A percentile compares a stretch with the other conserved stretches of the same genome.
These are phyloP conservation scores for Priceomyces melissophilus DNA, from an alignment of 805 yeast species.

Conservation along the genomic window DNA sequence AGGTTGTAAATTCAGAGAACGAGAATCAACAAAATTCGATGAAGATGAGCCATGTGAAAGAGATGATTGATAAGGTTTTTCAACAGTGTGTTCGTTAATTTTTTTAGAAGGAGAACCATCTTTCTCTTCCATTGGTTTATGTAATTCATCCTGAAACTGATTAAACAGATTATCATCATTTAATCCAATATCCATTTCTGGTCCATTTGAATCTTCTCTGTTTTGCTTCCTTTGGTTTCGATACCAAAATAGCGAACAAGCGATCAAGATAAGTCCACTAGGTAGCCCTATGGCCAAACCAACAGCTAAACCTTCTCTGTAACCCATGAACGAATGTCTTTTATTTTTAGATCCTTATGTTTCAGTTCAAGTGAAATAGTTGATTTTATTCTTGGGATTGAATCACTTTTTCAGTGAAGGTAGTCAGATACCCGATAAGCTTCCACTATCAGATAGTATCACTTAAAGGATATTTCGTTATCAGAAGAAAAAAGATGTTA, in stretches of 20 bases:
- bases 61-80: constrained; percentile 8
- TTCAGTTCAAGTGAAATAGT: no score
- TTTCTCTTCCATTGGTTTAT: constrained; percentile 18
- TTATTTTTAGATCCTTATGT: background rate
- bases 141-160: constrained; percentile 36
- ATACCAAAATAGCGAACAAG: constrained; percentile 22
- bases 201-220: constrained; percentile 27
- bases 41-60: constrained; percentile 9
- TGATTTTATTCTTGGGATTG: no score
- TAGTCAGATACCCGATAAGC: no score
- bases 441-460: no score
- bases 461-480: no score
- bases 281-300: constrained; percentile 44
- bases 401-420: no score
- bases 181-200: constrained; percentile 32
- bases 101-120: constrained; percentile 8
- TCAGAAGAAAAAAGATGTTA: no score
- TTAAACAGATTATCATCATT: constrained; percentile 33
- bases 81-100: constrained; percentile 7
- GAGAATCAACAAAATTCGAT: constrained; percentile 7
- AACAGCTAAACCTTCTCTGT: constrained; percentile 28
- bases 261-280: constrained; percentile 24
- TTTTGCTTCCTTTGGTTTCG: constrained; percentile 29
- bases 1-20: constrained; percentile 4
- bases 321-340: constrained; percentile 10